A percentile compares a stretch with the other conserved stretches of the same genome.
Conservation (phyloP, 176 grass and related monocot genomes). For the Metroxylon sagu region DNA sequence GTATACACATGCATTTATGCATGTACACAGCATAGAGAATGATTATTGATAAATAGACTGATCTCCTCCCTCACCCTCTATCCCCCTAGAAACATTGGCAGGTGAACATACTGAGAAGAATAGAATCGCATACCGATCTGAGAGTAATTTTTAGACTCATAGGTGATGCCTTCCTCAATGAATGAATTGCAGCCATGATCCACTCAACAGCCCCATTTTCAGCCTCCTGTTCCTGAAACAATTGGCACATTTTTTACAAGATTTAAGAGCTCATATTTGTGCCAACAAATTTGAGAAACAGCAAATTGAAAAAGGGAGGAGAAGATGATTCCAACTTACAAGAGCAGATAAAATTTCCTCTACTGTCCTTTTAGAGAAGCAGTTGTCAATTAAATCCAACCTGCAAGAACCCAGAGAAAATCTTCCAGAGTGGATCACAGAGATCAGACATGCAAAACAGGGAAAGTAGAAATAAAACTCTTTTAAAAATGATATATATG, state of each 20-base stretch:
- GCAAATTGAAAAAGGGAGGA: no score
- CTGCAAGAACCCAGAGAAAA: conserved; percentile 18
- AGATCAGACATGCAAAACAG: no score
- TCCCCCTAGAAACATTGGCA: neutral
- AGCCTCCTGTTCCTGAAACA: conserved; percentile 63
- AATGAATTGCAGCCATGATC: conserved; percentile 48
- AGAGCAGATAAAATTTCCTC: conserved; percentile 86
- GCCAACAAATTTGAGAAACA: no score
- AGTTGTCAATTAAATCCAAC: conserved; percentile 78
- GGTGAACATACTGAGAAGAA: neutral
- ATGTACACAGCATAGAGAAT: no score
- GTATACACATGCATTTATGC: no score
- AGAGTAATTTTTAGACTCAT: conserved; percentile 86
- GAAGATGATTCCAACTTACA: conserved; percentile 39
- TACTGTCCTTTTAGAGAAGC: conserved; percentile 83
- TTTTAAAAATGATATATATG: no score
- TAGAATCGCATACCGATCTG: conserved; percentile 47
- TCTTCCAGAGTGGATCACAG: no score
- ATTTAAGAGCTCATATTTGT: no score
- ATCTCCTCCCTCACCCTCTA: no score
- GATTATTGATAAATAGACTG: no score
- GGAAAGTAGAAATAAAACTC: no score
- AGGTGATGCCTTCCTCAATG: conserved; percentile 75
- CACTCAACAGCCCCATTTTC: conserved; percentile 41
- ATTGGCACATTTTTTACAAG: no score